These are phyloP conservation scores for Thielaviopsis euricoi DNA, from an alignment of 2,329 filamentous ascomycete genomes.

Conservation along the genomic window DNA sequence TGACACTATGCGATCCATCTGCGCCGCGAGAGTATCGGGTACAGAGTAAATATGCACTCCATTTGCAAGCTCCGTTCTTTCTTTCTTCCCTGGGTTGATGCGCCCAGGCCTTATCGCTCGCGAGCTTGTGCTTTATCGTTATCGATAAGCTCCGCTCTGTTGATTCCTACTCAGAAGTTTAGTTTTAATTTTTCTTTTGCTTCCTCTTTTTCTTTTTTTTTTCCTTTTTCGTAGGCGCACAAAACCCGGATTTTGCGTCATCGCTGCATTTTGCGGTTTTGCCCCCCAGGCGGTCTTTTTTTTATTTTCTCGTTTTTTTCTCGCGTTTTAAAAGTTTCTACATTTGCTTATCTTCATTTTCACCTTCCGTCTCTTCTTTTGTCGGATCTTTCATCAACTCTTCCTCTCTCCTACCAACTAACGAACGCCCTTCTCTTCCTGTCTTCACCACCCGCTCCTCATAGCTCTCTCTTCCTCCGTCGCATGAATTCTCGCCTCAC, in stretches of 20 bases:
- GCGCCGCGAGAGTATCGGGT: not conserved
- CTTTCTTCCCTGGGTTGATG: not conserved
- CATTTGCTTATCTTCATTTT: not conserved
- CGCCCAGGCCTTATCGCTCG: not conserved
- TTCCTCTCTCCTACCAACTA: not conserved
- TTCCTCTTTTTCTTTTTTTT: not conserved
- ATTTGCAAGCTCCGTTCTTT: too few species aligned
- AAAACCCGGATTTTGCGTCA: not conserved
- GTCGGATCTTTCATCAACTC: not conserved
- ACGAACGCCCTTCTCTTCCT: constrained; percentile 28
- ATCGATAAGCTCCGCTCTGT: constrained; percentile 9
- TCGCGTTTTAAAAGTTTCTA: too few species aligned
- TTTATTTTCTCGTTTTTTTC: not conserved
- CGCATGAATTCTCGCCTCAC: constrained; percentile 5
- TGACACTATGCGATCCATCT: not conserved
- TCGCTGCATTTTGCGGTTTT: not conserved
- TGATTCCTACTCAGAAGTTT: not conserved
- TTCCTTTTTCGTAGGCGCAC: not conserved
- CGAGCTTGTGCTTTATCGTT: constrained; percentile 19
- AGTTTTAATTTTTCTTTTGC: not conserved
- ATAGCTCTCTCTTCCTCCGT: not conserved
- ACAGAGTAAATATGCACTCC: not conserved
- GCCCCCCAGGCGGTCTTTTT: not conserved
- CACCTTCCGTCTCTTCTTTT: not conserved
- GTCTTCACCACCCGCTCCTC: constrained; percentile 21